phyloP scores from a whole-genome alignment of 2,329 filamentous ascomycete species.

The Alternaria novae-zelandiae region DNA sequence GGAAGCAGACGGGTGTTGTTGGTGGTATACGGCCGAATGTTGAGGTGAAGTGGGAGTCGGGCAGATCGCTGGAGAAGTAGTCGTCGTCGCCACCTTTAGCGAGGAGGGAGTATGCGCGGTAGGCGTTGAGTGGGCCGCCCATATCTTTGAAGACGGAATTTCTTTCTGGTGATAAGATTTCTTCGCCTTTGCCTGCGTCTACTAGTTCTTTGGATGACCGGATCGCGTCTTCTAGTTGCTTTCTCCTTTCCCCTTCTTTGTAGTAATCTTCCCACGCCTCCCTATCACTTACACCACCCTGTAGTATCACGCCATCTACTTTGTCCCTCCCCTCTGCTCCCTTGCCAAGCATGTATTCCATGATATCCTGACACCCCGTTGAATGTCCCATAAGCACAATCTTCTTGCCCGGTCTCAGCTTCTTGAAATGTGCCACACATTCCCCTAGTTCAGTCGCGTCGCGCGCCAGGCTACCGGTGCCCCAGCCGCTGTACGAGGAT shows the following conservation, averaged over 20 bases:
- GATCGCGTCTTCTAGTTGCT: conserved; percentile 37
- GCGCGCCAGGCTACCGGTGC: conserved; percentile 57
- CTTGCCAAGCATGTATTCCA: conserved; percentile 64
- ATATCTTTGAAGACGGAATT: conserved; percentile 34
- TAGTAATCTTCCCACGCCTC: conserved; percentile 59
- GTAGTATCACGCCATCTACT: conserved; percentile 78
- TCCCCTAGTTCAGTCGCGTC: conserved; percentile 62
- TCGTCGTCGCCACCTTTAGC: conserved; percentile 76
- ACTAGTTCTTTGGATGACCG: conserved; percentile 65
- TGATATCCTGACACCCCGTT: conserved; percentile 71
- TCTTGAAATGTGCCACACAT: conserved; percentile 59
- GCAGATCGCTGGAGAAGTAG: conserved; percentile 87
- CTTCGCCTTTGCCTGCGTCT: conserved; percentile 59
- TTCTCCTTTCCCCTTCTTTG: conserved; percentile 28
- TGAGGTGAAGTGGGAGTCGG: too few species aligned
- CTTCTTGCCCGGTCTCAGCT: conserved; percentile 53
- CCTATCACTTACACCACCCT: conserved; percentile 80
- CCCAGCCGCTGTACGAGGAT: conserved; percentile 63
- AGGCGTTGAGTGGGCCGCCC: conserved; percentile 60
- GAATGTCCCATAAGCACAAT: conserved; percentile 74
- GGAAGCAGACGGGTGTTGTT: too few species aligned
- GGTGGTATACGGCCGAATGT: too few species aligned
- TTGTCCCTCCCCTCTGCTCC: conserved; percentile 51
- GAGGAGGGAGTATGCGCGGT: conserved; percentile 64
- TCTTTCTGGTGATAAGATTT: conserved; percentile 58